These are phyloP conservation scores for Daldinia bambusicola DNA, from an alignment of 495 filamentous ascomycete genomes.

Conservation along the genomic window DNA sequence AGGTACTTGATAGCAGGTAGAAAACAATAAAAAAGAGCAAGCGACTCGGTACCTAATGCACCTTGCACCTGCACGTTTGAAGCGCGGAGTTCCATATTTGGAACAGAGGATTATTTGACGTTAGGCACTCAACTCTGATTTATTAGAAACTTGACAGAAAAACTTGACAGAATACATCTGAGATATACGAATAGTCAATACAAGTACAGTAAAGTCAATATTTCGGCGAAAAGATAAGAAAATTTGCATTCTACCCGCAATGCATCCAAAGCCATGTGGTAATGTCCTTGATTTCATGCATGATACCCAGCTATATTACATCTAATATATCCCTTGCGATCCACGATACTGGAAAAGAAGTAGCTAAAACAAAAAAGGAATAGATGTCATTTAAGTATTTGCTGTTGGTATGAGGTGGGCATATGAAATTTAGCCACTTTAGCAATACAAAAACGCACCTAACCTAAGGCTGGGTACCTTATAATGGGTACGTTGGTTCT, in stretches of 20 bases:
- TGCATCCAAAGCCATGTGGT: not conserved
- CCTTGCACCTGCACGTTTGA: not conserved
- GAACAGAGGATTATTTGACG: not conserved
- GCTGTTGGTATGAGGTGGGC: not conserved
- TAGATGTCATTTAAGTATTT: not conserved
- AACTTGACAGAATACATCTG: too few relatives aligned
- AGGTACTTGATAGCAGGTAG: too few relatives aligned
- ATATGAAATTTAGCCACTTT: conserved; percentile 11
- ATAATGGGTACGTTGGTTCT: not conserved
- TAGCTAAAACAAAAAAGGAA: conserved; percentile 5
- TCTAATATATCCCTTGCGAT: conserved; percentile 2
- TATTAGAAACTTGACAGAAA: not conserved
- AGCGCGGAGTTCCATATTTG: not conserved
- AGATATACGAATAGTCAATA: not conserved
- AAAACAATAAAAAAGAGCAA: not conserved
- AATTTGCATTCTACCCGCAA: not conserved
- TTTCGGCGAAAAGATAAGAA: not conserved
- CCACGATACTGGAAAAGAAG: not conserved
- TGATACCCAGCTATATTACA: not conserved
- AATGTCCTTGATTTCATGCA: conserved; percentile 7
- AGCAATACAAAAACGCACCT: too few relatives aligned
- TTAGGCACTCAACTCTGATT: not conserved
- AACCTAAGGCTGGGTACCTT: too few relatives aligned
- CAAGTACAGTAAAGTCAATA: not conserved
- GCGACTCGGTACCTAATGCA: conserved; percentile 1